Evolutionary conservation across 148 eudicot species (phyloP).

Genomic region (Silene uniflora): DNA sequence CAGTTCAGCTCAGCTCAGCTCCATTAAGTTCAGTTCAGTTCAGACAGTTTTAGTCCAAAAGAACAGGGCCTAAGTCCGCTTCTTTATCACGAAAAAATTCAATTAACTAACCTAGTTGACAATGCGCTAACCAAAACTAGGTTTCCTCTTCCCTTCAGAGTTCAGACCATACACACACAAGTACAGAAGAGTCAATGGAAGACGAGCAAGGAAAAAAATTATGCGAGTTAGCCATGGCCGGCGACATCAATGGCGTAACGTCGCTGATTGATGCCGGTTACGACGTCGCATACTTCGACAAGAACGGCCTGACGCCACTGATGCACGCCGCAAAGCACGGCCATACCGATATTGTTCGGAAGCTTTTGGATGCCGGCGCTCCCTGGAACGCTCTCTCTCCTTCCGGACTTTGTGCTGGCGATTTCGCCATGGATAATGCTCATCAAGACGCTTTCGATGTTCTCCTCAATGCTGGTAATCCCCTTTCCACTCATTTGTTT

Average conservation of each 20-base stretch:
- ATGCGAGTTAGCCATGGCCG: slow-evolving; percentile 51
- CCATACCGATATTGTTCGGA: slow-evolving; percentile 43
- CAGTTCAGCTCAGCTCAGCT: too few species aligned
- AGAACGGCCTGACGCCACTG: slow-evolving; percentile 63
- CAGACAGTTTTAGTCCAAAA: too few species aligned
- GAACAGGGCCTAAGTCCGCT: too few species aligned
- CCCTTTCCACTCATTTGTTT: neutral
- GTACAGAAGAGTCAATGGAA: neutral
- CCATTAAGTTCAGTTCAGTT: too few species aligned
- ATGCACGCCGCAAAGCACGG: slow-evolving; percentile 91
- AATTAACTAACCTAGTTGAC: too few species aligned
- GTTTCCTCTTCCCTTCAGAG: neutral
- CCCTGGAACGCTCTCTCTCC: slow-evolving; percentile 96
- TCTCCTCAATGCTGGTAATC: slow-evolving; percentile 67
- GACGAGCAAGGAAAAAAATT: slow-evolving; percentile 42
- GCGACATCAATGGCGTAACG: slow-evolving; percentile 39
- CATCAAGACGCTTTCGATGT: slow-evolving; percentile 71
- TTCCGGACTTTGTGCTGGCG: slow-evolving; percentile 73
- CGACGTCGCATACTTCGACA: slow-evolving; percentile 73
- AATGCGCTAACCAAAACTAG: neutral
- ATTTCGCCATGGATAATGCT: slow-evolving; percentile 78
- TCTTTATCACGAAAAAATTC: too few species aligned
- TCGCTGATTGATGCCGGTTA: slow-evolving; percentile 46
- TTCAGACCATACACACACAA: neutral
- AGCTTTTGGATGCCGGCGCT: slow-evolving; percentile 78